Evolutionary conservation across 805 yeast species (phyloP).

Genomic region (Kuraishia capsulata): DNA sequence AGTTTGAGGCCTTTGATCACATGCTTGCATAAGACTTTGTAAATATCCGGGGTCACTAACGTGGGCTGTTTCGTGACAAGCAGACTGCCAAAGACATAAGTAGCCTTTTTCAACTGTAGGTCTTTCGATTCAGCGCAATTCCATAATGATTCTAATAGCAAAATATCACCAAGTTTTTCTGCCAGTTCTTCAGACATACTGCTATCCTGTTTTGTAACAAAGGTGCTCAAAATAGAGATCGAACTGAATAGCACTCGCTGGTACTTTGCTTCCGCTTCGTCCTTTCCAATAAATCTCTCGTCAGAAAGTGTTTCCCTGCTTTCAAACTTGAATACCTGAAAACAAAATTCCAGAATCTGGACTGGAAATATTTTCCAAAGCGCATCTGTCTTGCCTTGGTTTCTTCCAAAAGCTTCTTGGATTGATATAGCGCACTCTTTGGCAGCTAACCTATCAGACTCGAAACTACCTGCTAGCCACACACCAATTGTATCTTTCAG

Average conservation of each 20-base stretch:
- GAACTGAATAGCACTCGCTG: conserved; percentile 29
- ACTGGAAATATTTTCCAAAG: conserved; percentile 52
- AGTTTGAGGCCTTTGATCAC: conserved; percentile 34
- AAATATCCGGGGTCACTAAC: conserved; percentile 19
- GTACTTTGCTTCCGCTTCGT: conserved; percentile 60
- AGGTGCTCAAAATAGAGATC: conserved; percentile 1
- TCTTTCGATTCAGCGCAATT: conserved; percentile 28
- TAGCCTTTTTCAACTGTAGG: conserved; percentile 30
- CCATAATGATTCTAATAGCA: conserved; percentile 35
- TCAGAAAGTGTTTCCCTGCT: conserved; percentile 61
- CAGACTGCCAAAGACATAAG: conserved; percentile 26
- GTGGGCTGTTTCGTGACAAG: conserved; percentile 13
- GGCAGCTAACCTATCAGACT: conserved; percentile 56
- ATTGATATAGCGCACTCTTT: conserved; percentile 38
- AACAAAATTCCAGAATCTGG: conserved; percentile 46
- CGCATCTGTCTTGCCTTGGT: conserved; percentile 37
- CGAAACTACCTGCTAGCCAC: conserved; percentile 66
- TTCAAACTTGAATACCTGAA: conserved; percentile 46
- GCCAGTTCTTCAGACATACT: conserved; percentile 12
- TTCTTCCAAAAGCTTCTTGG: conserved; percentile 44
- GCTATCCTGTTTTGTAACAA: not conserved
- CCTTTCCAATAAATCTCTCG: conserved; percentile 55
- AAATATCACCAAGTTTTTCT: conserved; percentile 20
- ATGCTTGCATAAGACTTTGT: conserved; percentile 33
- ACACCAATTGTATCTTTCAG: conserved; percentile 65